Conservation (phyloP, 768 basidiomycete species). For the Lentinula boryana region DNA sequence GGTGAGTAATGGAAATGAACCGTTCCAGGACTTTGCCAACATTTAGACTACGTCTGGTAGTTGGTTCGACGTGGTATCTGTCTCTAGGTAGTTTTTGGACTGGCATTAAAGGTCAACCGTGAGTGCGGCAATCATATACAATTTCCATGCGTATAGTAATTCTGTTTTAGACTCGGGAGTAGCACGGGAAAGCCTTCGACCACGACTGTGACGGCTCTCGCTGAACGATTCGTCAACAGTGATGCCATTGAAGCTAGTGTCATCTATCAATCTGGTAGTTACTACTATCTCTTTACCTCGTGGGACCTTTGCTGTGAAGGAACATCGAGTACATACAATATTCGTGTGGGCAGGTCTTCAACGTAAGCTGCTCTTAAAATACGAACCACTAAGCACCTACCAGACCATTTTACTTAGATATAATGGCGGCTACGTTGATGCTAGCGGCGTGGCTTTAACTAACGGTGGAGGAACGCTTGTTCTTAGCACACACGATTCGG, state of each 20-base stretch:
- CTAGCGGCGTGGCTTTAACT: constrained; percentile 35
- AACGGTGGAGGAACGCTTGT: constrained; percentile 50
- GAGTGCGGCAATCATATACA: not conserved
- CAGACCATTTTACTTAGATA: constrained; percentile 19
- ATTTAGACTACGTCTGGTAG: not conserved
- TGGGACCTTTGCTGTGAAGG: constrained; percentile 52
- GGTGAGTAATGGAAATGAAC: not conserved
- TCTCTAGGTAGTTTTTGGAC: constrained; percentile 53
- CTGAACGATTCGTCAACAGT: constrained; percentile 21
- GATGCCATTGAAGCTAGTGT: constrained; percentile 46
- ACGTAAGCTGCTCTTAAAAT: constrained; percentile 21
- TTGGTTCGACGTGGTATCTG: constrained; percentile 32
- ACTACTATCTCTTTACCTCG: constrained; percentile 50
- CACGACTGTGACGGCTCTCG: constrained; percentile 33
- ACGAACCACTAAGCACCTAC: not conserved
- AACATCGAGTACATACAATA: constrained; percentile 51
- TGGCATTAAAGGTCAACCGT: constrained; percentile 40
- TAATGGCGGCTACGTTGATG: constrained; percentile 41
- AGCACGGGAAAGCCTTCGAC: constrained; percentile 37
- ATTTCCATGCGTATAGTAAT: not conserved
- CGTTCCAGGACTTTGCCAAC: not conserved
- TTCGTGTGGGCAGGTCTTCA: constrained; percentile 46
- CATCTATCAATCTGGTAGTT: constrained; percentile 37
- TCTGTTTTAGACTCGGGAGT: constrained; percentile 22
- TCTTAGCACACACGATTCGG: constrained; percentile 35